Evolutionary conservation across 2,329 filamentous ascomycete species (phyloP).

Genomic region (Talaromyces marneffei): DNA sequence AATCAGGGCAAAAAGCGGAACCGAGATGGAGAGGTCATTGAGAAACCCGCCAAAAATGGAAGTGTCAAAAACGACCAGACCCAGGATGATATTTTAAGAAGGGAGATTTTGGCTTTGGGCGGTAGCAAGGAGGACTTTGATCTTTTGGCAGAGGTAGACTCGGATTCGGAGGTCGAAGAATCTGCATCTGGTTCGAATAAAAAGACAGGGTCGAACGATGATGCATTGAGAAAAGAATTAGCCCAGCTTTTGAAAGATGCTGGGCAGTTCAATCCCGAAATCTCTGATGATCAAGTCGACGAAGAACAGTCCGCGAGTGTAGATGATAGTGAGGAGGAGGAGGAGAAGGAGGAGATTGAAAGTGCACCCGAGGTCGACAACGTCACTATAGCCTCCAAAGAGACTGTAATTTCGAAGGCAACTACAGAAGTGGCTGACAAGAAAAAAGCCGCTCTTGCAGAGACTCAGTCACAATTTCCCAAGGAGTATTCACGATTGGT

Average conservation of each 20-base stretch:
- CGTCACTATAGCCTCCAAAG: conserved; percentile 17
- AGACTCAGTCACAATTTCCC: conserved; percentile 21
- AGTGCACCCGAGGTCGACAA: conserved; percentile 28
- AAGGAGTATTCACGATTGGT: conserved; percentile 35
- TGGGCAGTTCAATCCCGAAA: conserved; percentile 22
- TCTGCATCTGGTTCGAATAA: conserved; percentile 19
- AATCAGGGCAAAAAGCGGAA: conserved; percentile 42
- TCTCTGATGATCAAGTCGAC: conserved; percentile 29
- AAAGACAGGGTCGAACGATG: conserved; percentile 26
- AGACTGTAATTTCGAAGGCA: background rate
- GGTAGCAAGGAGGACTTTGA: conserved; percentile 47
- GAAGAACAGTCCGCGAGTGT: conserved; percentile 29
- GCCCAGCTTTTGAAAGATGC: conserved; percentile 32
- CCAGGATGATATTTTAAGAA: conserved; percentile 31
- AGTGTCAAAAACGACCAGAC: conserved; percentile 14
- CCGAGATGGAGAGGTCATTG: conserved; percentile 41
- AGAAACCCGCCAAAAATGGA: conserved; percentile 19
- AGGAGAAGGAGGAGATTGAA: conserved; percentile 10
- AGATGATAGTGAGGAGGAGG: conserved; percentile 26
- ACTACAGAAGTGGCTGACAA: conserved; percentile 16
- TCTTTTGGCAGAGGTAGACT: conserved; percentile 40
- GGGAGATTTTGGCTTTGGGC: conserved; percentile 43
- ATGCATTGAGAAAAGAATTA: conserved; percentile 38
- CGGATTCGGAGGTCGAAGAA: conserved; percentile 44
- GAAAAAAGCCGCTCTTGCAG: conserved; percentile 18